These are phyloP conservation scores for Tolypocladium ophioglossoides DNA, from an alignment of 2,329 filamentous ascomycete species.

Conservation along the genomic window DNA sequence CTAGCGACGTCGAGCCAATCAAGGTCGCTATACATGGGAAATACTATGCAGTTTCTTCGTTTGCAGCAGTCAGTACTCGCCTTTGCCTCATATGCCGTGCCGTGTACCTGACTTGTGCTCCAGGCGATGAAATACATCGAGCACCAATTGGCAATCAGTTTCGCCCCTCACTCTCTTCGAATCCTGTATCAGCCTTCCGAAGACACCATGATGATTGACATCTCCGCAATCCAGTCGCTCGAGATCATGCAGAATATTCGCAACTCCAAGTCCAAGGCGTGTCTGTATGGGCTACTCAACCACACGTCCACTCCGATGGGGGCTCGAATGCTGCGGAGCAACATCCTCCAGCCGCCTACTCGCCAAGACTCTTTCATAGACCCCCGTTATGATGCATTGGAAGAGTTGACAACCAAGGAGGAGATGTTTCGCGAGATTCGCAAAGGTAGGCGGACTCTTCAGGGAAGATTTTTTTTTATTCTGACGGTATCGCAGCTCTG, in stretches of 20 bases:
- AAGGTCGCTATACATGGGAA: constrained; percentile 73
- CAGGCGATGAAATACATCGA: constrained; percentile 78
- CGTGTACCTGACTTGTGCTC: constrained; percentile 7
- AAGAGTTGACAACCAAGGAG: constrained; percentile 72
- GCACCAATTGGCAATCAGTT: constrained; percentile 53
- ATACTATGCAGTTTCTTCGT: constrained; percentile 75
- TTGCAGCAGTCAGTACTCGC: constrained; percentile 61
- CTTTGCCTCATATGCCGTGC: not conserved
- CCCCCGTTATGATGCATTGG: constrained; percentile 69
- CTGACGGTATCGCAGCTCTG: constrained; percentile 39
- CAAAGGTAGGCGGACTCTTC: constrained; percentile 37
- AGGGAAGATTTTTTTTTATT: not conserved
- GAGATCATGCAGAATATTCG: constrained; percentile 86
- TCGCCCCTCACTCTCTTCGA: constrained; percentile 32
- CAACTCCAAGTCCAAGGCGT: constrained; percentile 67
- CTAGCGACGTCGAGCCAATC: constrained; percentile 69
- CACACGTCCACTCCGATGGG: constrained; percentile 85
- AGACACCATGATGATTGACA: constrained; percentile 91
- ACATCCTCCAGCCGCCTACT: constrained; percentile 81
- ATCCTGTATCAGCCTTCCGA: constrained; percentile 83
- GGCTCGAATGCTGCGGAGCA: constrained; percentile 68
- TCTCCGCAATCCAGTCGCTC: constrained; percentile 74
- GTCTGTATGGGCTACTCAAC: constrained; percentile 77
- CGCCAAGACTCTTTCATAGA: constrained; percentile 51
- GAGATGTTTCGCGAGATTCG: constrained; percentile 74